Percentiles rank a stretch among this genome's conserved stretches.
These are phyloP conservation scores for Mucor circinelloides DNA, from an alignment of 371 early-diverging fungal species.

Conservation along the genomic window DNA sequence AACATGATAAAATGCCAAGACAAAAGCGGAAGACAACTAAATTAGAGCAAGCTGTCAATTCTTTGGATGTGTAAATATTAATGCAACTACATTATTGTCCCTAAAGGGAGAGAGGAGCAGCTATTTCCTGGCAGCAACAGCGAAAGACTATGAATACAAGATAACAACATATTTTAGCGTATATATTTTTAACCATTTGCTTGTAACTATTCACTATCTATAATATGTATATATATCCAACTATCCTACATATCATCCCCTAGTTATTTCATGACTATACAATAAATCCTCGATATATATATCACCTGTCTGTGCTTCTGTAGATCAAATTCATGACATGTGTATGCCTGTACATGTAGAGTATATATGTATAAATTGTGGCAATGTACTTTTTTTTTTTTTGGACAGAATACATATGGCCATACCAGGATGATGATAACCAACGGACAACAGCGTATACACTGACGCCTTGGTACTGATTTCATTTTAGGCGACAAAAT, in stretches of 20 bases:
- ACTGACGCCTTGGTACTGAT: neutral
- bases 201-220: neutral
- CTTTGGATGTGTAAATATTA: neutral
- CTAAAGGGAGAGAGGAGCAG: neutral
- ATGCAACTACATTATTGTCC: neutral
- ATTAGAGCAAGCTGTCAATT: conserved; percentile 1
- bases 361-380: neutral
- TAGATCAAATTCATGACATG: neutral
- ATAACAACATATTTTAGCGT: neutral
- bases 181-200: neutral
- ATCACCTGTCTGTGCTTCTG: neutral
- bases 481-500: neutral
- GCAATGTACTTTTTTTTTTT: neutral
- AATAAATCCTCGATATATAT: neutral
- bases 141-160: neutral
- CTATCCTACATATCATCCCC: neutral
- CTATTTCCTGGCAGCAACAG: neutral
- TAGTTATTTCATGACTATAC: neutral
- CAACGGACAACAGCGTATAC: neutral
- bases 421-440: neutral
- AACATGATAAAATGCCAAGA: conserved; percentile 5
- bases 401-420: neutral
- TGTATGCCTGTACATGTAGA: neutral
- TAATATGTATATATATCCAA: neutral
- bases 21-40: neutral